Conservation (phyloP, 2,329 filamentous ascomycete species). For the Colletotrichum endophyticum region DNA sequence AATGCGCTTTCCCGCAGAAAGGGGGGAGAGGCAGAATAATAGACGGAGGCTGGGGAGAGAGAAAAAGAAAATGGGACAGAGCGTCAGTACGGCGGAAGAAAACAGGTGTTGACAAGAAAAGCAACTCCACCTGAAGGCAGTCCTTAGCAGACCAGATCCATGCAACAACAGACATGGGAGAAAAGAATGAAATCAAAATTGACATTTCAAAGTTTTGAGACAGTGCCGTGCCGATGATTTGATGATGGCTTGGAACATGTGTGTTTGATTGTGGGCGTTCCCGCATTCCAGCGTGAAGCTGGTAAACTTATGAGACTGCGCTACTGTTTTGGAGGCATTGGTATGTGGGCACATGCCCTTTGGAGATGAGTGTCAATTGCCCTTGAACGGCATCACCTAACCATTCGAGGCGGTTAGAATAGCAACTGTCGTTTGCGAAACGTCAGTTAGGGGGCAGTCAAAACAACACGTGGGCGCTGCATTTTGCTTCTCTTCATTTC, state of each 20-base stretch:
- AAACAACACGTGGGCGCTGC: not conserved
- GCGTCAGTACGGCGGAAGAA: not conserved
- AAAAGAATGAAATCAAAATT: not conserved
- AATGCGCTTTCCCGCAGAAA: not conserved
- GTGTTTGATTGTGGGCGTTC: not conserved
- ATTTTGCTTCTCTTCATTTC: not conserved
- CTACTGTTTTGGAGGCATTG: not conserved
- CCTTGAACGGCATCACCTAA: not conserved
- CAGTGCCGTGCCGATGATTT: not conserved
- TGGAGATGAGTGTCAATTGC: not conserved
- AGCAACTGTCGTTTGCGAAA: not conserved
- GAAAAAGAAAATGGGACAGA: not conserved
- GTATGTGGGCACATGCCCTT: not conserved
- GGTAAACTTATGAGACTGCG: not conserved
- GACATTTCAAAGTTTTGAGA: not conserved
- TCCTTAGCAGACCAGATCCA: not conserved
- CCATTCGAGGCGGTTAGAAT: not conserved
- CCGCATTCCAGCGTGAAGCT: not conserved
- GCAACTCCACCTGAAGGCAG: not conserved
- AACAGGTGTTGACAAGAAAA: not conserved
- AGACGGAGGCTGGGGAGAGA: slow-evolving; percentile 3
- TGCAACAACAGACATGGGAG: not conserved
- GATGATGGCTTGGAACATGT: not conserved
- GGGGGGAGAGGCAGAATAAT: not conserved
- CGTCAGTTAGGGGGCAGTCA: not conserved